Conservation (phyloP, 305 asterid species). For the Solanum aculeatissimum region DNA sequence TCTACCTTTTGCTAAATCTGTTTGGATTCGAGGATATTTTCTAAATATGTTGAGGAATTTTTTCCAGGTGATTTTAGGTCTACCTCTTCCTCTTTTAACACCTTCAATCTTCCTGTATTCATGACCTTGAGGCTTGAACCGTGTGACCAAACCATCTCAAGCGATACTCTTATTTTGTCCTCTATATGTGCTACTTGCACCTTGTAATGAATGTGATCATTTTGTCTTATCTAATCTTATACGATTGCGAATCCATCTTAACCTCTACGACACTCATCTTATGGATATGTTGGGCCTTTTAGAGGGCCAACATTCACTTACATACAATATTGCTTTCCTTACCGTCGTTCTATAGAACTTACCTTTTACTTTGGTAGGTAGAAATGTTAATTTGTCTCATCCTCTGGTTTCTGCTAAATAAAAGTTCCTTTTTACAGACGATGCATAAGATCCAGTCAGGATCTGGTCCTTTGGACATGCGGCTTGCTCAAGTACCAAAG, state of each 20-base stretch:
- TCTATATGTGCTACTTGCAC: background rate
- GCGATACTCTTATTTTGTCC: background rate
- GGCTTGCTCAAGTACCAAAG: slow-evolving; percentile 85
- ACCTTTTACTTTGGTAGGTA: background rate
- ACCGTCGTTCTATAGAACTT: background rate
- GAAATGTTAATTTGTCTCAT: background rate
- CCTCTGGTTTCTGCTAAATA: background rate
- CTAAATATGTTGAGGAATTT: background rate
- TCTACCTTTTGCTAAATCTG: background rate
- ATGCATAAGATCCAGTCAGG: slow-evolving; percentile 80
- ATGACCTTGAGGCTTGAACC: background rate
- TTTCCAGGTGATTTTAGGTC: background rate
- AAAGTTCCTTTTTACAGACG: slow-evolving; percentile 25
- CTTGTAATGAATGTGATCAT: background rate
- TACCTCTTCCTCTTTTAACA: background rate
- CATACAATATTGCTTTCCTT: background rate
- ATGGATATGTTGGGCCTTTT: background rate
- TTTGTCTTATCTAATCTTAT: background rate
- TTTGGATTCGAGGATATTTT: background rate
- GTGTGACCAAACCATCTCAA: background rate
- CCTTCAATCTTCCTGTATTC: background rate
- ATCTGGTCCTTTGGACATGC: slow-evolving; percentile 86
- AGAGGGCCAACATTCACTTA: background rate
- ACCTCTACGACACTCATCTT: background rate
- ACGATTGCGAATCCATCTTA: background rate